Percentiles rank a stretch among this genome's conserved stretches.
phyloP scores from a whole-genome alignment of 805 yeast genomes.

The Starmerella gropengiesseri region DNA sequence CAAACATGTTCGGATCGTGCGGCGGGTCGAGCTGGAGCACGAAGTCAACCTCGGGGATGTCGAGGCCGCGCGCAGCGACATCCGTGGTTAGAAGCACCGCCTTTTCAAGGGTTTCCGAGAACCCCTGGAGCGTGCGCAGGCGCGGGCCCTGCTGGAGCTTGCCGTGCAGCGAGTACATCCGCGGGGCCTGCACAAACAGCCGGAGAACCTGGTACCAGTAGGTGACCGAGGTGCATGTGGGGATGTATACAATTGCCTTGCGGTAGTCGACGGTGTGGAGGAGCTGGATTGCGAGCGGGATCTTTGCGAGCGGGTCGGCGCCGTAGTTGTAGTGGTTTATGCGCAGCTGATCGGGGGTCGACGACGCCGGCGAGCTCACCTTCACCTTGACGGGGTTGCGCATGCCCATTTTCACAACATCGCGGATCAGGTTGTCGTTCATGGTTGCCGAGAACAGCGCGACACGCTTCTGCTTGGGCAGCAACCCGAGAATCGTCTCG shows the following conservation, averaged over 20 bases:
- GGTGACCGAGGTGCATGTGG: slow-evolving; percentile 78
- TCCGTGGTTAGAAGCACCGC: slow-evolving; percentile 80
- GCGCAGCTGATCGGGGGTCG: slow-evolving; percentile 49
- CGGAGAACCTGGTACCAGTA: slow-evolving; percentile 37
- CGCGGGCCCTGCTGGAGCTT: slow-evolving; percentile 75
- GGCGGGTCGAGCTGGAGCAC: slow-evolving; percentile 96
- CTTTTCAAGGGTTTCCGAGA: slow-evolving; percentile 39
- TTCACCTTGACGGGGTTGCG: slow-evolving; percentile 82
- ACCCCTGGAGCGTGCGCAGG: slow-evolving; percentile 54
- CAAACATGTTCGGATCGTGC: slow-evolving; percentile 77
- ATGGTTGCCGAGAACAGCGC: slow-evolving; percentile 93
- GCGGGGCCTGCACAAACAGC: slow-evolving; percentile 15
- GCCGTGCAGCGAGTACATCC: slow-evolving; percentile 75
- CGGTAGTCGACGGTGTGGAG: slow-evolving; percentile 47
- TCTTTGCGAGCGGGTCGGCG: slow-evolving; percentile 49
- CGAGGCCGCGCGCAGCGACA: slow-evolving; percentile 97
- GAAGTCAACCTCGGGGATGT: slow-evolving; percentile 86
- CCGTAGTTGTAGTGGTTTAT: slow-evolving; percentile 40
- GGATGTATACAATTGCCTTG: slow-evolving; percentile 82
- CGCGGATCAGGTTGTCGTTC: slow-evolving; percentile 57
- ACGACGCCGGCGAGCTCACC: slow-evolving; percentile 39
- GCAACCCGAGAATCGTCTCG: slow-evolving; percentile 48
- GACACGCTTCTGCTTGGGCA: slow-evolving; percentile 87
- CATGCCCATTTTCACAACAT: slow-evolving; percentile 77
- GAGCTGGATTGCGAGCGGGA: slow-evolving; percentile 47